Conservation (phyloP, 805 yeast species). For the Priceomyces castillae region DNA sequence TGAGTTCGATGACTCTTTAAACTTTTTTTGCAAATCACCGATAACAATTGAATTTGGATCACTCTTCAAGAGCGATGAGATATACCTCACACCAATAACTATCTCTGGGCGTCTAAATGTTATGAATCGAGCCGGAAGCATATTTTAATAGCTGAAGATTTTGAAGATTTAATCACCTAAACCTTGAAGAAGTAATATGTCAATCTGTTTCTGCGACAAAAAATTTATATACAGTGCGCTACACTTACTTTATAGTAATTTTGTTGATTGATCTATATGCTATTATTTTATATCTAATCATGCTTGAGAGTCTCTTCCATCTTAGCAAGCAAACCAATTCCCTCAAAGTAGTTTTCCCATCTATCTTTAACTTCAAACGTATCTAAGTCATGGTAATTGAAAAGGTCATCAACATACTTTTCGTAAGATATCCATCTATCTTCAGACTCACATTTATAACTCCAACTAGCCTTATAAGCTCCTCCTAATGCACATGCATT, state of each 20-base stretch:
- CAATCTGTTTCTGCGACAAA: no score
- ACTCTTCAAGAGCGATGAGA: conserved; percentile 7
- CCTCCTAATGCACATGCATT: conserved; percentile 95
- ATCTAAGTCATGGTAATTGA: conserved; percentile 52
- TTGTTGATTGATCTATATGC: not conserved
- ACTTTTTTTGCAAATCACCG: conserved; percentile 5
- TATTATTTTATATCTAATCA: conserved; percentile 4
- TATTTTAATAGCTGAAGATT: no score
- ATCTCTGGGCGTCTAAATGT: not conserved
- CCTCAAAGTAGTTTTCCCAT: conserved; percentile 52
- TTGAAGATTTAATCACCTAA: no score
- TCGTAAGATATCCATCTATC: conserved; percentile 42
- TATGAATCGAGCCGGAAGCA: no score
- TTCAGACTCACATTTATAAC: conserved; percentile 35
- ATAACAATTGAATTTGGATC: conserved; percentile 7
- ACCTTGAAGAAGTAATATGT: no score
- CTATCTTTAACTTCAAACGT: conserved; percentile 34
- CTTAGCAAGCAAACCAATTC: conserved; percentile 49
- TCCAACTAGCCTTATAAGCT: conserved; percentile 82
- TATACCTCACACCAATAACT: not conserved
- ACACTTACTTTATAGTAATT: no score
- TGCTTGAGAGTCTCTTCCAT: conserved; percentile 36
- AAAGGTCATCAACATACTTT: conserved; percentile 35
- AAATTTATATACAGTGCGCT: no score
- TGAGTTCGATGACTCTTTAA: not conserved